Conservation (phyloP, 441 rosid species). For the Adansonia rubrostipa region DNA sequence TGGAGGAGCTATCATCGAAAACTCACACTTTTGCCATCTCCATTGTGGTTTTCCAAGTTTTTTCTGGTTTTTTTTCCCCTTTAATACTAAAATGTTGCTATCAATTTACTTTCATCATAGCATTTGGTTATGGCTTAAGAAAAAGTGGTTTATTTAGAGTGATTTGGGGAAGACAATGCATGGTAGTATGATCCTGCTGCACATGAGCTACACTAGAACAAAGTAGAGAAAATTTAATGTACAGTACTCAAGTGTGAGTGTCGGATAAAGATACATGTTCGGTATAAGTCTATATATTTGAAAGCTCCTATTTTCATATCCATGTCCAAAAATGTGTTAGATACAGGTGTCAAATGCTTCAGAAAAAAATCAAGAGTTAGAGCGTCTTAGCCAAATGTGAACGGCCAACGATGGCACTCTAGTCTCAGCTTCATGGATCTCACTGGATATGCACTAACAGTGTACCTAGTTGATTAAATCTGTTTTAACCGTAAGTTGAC, state of each 20-base stretch:
- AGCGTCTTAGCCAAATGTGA: neutral
- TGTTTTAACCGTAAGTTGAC: neutral
- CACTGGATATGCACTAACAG: neutral
- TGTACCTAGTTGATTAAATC: neutral
- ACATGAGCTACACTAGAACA: neutral
- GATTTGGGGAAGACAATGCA: neutral
- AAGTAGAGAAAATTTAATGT: too few relatives aligned
- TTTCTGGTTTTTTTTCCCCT: constrained; percentile 49
- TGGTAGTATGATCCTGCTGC: neutral
- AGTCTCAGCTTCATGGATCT: constrained; percentile 3
- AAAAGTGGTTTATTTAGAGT: neutral
- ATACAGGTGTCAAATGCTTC: too few relatives aligned
- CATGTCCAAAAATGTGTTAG: too few relatives aligned
- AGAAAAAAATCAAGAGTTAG: too few relatives aligned
- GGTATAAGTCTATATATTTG: too few relatives aligned
- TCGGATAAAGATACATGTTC: too few relatives aligned
- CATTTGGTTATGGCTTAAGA: constrained; percentile 11
- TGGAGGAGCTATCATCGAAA: constrained; percentile 34
- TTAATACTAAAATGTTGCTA: neutral
- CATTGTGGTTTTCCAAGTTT: constrained; percentile 84
- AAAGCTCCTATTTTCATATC: too few relatives aligned
- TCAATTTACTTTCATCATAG: neutral
- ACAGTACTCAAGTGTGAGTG: too few relatives aligned
- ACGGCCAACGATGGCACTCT: neutral
- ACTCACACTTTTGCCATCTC: constrained; percentile 82